phyloP scores from a whole-genome alignment of 371 early-diverging fungal genomes.

The Haplosporangium sp. region DNA sequence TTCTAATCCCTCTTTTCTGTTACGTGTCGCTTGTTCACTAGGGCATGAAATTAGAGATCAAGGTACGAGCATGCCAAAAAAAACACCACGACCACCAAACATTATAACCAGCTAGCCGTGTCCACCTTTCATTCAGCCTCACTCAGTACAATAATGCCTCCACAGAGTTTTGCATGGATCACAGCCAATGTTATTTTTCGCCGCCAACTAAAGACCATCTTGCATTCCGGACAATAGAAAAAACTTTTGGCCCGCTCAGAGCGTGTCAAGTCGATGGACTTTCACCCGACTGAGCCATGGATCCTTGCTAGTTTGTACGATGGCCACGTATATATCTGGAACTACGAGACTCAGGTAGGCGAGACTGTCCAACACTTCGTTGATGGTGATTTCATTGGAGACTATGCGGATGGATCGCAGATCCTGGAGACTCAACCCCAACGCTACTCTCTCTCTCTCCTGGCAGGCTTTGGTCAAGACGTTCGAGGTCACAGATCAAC shows the following conservation, averaged over 20 bases:
- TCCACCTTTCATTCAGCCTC: too few relatives aligned
- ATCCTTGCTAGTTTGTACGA: conserved; percentile 97
- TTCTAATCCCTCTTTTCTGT: neutral
- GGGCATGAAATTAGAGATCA: conserved; percentile 57
- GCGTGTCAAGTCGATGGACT: conserved; percentile 98
- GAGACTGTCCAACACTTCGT: neutral
- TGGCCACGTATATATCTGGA: conserved; percentile 98
- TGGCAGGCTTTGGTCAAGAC: conserved; percentile 91
- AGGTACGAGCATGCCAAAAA: conserved; percentile 32
- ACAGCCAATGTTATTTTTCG: too few relatives aligned
- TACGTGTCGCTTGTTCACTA: neutral
- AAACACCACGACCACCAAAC: too few relatives aligned
- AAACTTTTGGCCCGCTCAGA: conserved; percentile 90
- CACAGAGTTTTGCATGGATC: neutral
- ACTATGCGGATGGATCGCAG: too few relatives aligned
- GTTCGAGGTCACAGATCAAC: conserved; percentile 93
- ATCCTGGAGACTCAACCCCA: neutral
- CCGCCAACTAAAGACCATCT: neutral
- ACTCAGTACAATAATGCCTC: too few relatives aligned
- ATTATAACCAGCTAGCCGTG: too few relatives aligned
- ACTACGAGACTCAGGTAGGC: conserved; percentile 96
- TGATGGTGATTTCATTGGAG: too few relatives aligned
- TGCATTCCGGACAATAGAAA: conserved; percentile 57
- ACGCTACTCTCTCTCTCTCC: neutral
- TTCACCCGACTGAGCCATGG: conserved; percentile 99